These are phyloP conservation scores for Phlebiopsis flavidoalba DNA, from an alignment of 768 basidiomycete species.

Conservation along the genomic window DNA sequence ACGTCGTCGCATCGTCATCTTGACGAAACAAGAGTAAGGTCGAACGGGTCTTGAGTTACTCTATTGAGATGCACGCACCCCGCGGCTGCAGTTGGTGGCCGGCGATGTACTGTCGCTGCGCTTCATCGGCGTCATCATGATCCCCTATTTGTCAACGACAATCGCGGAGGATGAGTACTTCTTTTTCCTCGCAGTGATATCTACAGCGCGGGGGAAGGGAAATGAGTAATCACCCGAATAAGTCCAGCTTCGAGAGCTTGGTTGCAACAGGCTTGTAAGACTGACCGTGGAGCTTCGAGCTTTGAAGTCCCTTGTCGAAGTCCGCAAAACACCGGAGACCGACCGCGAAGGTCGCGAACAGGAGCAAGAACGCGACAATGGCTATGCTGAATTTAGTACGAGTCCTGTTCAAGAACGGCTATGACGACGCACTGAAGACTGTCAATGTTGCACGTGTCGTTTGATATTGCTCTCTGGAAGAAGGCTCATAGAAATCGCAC, in stretches of 20 bases:
- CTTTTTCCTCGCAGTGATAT: constrained; percentile 38
- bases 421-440: constrained; percentile 68
- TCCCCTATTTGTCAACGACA: constrained; percentile 24
- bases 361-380: constrained; percentile 67
- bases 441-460: constrained; percentile 80
- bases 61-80: constrained; percentile 73
- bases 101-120: constrained; percentile 41
- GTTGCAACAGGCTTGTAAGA: constrained; percentile 29
- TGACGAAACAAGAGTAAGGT: neutral
- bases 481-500: constrained; percentile 73
- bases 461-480: constrained; percentile 46
- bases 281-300: constrained; percentile 75
- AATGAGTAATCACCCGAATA: constrained; percentile 34
- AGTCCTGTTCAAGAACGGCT: neutral
- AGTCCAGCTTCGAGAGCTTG: constrained; percentile 20
- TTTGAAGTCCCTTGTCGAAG: constrained; percentile 74
- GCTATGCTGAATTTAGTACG: constrained; percentile 35
- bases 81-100: constrained; percentile 56
- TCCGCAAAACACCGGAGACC: constrained; percentile 78
- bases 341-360: constrained; percentile 69
- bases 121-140: constrained; percentile 40
- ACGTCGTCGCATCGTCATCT: neutral
- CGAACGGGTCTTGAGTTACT: constrained; percentile 30
- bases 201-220: constrained; percentile 27
- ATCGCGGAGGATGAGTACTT: constrained; percentile 33